Percentiles rank a stretch among this genome's conserved stretches.
Evolutionary conservation across 306 rosid genomes (phyloP).

Genomic region (Prunus davidiana): DNA sequence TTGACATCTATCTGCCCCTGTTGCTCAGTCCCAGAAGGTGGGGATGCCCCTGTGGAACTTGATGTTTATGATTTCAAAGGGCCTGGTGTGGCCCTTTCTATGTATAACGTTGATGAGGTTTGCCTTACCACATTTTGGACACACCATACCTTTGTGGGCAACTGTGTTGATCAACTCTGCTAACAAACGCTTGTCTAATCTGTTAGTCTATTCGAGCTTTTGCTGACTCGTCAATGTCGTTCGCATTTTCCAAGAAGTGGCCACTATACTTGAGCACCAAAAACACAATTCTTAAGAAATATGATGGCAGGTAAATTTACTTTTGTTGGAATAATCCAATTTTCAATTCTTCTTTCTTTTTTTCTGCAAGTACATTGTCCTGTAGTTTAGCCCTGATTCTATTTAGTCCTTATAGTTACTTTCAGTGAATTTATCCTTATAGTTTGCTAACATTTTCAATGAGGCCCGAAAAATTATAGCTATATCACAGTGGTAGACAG

Average conservation of each 20-base stretch:
- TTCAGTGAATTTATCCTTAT: background rate
- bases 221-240: conserved; percentile 89
- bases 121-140: conserved; percentile 17
- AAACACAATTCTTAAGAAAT: conserved; percentile 91
- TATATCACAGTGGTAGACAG: background rate
- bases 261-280: conserved; percentile 96
- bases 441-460: background rate
- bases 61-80: conserved; percentile 86
- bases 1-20: conserved; percentile 17
- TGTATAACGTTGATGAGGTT: conserved; percentile 97
- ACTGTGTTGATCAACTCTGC: background rate
- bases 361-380: background rate
- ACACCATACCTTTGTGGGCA: background rate
- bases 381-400: background rate
- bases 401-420: background rate
- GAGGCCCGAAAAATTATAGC: background rate
- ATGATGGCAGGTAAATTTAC: conserved; percentile 86
- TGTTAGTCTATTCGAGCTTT: conserved; percentile 83
- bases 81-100: conserved; percentile 87
- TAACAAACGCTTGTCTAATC: conserved; percentile 14
- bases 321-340: conserved; percentile 4
- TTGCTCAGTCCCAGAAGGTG: conserved; percentile 74
- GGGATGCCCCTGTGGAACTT: conserved; percentile 64
- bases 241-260: conserved; percentile 85
- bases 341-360: background rate